These are phyloP conservation scores for Suillus alpinus DNA, from an alignment of 768 basidiomycete species.

Conservation along the genomic window DNA sequence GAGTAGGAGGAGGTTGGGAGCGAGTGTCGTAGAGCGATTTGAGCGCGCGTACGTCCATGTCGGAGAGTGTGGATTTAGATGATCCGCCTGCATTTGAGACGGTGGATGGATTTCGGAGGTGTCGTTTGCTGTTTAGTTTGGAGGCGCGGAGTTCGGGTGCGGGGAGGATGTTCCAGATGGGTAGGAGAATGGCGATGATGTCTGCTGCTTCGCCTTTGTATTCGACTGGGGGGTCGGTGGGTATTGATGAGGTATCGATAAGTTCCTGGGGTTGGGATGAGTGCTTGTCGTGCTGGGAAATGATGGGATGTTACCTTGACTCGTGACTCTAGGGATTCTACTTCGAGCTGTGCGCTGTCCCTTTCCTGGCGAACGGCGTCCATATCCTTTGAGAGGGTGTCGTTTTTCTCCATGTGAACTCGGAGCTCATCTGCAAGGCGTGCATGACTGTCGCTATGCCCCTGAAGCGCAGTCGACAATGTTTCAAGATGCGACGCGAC, in stretches of 20 bases:
- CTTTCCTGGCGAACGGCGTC: constrained; percentile 52
- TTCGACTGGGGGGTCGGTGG: constrained; percentile 27
- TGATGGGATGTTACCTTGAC: constrained; percentile 31
- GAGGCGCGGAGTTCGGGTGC: constrained; percentile 79
- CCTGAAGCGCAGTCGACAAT: constrained; percentile 44
- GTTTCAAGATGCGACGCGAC: constrained; percentile 50
- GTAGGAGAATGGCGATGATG: constrained; percentile 60
- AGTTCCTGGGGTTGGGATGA: constrained; percentile 18
- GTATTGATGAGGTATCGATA: constrained; percentile 16
- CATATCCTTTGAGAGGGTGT: constrained; percentile 47
- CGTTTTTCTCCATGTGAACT: constrained; percentile 43
- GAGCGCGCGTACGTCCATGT: constrained; percentile 84
- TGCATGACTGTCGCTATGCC: constrained; percentile 37
- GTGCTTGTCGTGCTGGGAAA: neutral
- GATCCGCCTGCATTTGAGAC: constrained; percentile 32
- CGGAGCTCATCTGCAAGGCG: constrained; percentile 51
- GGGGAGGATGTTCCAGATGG: constrained; percentile 81
- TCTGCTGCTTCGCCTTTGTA: constrained; percentile 46
- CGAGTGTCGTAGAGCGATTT: constrained; percentile 69
- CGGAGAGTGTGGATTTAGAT: constrained; percentile 43
- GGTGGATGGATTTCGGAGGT: constrained; percentile 47
- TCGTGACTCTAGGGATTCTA: constrained; percentile 36
- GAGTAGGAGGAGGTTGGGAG: constrained; percentile 16
- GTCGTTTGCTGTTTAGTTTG: constrained; percentile 49
- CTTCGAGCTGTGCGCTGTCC: constrained; percentile 46